phyloP scores from a whole-genome alignment of 805 yeast genomes.

The Lachancea nothofagi region DNA sequence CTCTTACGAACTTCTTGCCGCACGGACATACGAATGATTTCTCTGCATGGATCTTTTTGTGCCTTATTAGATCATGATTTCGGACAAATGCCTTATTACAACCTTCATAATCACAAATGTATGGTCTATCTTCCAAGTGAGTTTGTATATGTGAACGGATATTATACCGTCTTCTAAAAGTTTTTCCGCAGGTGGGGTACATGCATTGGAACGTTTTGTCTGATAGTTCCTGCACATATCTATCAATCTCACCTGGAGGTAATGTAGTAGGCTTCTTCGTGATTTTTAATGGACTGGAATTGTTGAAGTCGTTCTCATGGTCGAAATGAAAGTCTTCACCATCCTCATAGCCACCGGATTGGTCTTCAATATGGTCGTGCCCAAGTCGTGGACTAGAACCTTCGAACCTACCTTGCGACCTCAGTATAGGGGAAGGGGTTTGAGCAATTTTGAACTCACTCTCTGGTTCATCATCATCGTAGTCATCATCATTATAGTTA shows the following conservation, averaged over 20 bases:
- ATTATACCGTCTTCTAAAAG: slow-evolving; percentile 83
- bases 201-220: slow-evolving; percentile 69
- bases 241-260: slow-evolving; percentile 87
- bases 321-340: not conserved
- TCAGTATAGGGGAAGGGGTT: slow-evolving; percentile 42
- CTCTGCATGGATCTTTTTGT: slow-evolving; percentile 77
- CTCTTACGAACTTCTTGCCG: slow-evolving; percentile 88
- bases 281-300: slow-evolving; percentile 23
- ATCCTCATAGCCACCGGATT: not conserved
- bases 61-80: slow-evolving; percentile 90
- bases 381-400: slow-evolving; percentile 16
- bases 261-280: slow-evolving; percentile 37
- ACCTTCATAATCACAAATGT: slow-evolving; percentile 53
- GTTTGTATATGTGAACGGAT: slow-evolving; percentile 95
- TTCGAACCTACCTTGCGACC: slow-evolving; percentile 32
- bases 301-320: not conserved
- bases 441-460: slow-evolving; percentile 34
- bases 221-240: slow-evolving; percentile 76
- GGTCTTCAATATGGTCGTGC: not conserved
- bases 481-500: slow-evolving; percentile 3
- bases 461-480: slow-evolving; percentile 26
- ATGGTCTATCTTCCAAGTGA: slow-evolving; percentile 91
- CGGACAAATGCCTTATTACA: slow-evolving; percentile 89
- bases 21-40: slow-evolving; percentile 75
- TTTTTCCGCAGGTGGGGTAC: slow-evolving; percentile 72